Conservation (phyloP, 164 flowering plant species). For the Houttuynia cordata region DNA sequence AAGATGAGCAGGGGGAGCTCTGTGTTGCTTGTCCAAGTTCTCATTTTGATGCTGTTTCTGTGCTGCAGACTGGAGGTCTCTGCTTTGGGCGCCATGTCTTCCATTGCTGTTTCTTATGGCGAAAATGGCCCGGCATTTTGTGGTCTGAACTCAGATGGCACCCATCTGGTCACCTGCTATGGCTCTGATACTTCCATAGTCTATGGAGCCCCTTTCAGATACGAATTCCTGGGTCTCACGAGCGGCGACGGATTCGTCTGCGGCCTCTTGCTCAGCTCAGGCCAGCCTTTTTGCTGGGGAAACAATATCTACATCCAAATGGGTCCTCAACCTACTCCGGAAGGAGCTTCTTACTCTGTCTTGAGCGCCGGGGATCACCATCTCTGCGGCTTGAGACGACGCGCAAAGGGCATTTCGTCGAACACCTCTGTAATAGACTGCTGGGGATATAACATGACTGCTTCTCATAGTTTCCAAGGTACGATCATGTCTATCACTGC, state of each 20-base stretch:
- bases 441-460: constrained; percentile 98
- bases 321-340: constrained; percentile 74
- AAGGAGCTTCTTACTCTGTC: constrained; percentile 49
- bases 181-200: constrained; percentile 76
- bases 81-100: constrained; percentile 84
- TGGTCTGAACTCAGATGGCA: constrained; percentile 70
- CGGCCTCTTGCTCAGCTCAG: constrained; percentile 58
- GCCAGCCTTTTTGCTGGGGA: constrained; percentile 95
- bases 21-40: constrained; percentile 16
- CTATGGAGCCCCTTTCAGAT: constrained; percentile 54
- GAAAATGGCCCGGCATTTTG: constrained; percentile 87
- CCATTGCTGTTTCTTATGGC: constrained; percentile 86
- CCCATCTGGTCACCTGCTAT: constrained; percentile 67
- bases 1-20: constrained; percentile 16
- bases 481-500: constrained; percentile 65
- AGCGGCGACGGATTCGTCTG: constrained; percentile 93
- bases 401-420: constrained; percentile 19
- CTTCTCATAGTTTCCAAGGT: constrained; percentile 46
- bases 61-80: constrained; percentile 28
- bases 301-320: constrained; percentile 54
- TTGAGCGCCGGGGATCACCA: constrained; percentile 95
- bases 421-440: constrained; percentile 67
- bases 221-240: constrained; percentile 56
- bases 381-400: constrained; percentile 67
- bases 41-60: constrained; percentile 22